Evolutionary conservation across 306 rosid genomes (phyloP), one percentile per base, ranked within the genome.

Genomic region (Lathyrus aphaca): DNA sequence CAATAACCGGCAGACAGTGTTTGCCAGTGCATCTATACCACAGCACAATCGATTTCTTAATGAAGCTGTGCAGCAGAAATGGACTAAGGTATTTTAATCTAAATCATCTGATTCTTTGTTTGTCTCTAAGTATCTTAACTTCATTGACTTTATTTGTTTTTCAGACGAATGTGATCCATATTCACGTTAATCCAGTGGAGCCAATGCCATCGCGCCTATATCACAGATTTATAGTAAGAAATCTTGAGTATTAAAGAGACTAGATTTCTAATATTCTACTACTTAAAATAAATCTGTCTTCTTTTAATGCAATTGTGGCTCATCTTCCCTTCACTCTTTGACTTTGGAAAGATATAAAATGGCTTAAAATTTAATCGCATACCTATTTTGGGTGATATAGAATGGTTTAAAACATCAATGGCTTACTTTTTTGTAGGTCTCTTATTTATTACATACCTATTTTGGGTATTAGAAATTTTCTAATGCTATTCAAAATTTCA

Each of bases 11-110:
- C 99, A 94, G 71, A 94, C 97, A 8, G 69, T 94, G 74, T 94
- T 94, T 89, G 95, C 95, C 43, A 94, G 97, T 74, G 99, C 99
- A 56, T 94, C 99, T 25, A 87, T 94, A 79, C 99, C 97, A 35
- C 95, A 91, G 80, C 99, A 91, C 75, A 87, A 82, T 38, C 90
- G 85, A 70, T 94, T 91, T 77, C 63, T 91, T 78, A 85, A 85
- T 43, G 96, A 94, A 72, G 87, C 87, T 67, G 79, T 91, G 82
- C 97, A 94, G 78, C 97, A 94, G 81, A 94, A 94, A 76, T 94
- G 99, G 96, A 88, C 99, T 25, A 91, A 94, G 92, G 97, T 88
- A 68, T 71, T 73, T 45, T 63, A 46, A 46, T 85, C 66, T 66
- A 48, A 74, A 42, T 63, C 39, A 37, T 85, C 57, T 65, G 58